Conservation (phyloP, 2,329 filamentous ascomycete species). For the Epichloe sp. region DNA sequence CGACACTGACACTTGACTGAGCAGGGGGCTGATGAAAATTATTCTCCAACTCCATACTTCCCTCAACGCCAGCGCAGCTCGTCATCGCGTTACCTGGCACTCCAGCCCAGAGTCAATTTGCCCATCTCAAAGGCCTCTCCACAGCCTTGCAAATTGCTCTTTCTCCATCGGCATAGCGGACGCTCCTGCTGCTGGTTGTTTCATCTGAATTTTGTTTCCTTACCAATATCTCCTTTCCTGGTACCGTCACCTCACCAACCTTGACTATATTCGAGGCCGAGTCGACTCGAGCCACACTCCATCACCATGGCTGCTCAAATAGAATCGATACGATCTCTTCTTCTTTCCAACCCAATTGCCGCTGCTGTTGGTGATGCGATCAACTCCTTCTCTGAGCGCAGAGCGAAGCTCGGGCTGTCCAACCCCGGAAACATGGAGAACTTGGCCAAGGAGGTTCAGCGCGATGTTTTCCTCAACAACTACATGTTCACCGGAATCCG, state of each 20-base stretch:
- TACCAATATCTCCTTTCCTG: not conserved
- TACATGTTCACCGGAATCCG: slow-evolving; percentile 93
- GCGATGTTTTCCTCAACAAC: slow-evolving; percentile 92
- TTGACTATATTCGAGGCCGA: slow-evolving; percentile 11
- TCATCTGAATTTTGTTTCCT: not conserved
- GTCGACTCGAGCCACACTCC: slow-evolving; percentile 11
- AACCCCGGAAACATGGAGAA: slow-evolving; percentile 91
- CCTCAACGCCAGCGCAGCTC: slow-evolving; percentile 14
- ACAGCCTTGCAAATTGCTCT: slow-evolving; percentile 11
- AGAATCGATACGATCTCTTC: slow-evolving; percentile 44
- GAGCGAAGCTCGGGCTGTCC: slow-evolving; percentile 73
- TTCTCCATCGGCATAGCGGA: slow-evolving; percentile 2
- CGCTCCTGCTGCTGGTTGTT: slow-evolving; percentile 1
- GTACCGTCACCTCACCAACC: not conserved
- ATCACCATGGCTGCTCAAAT: slow-evolving; percentile 38
- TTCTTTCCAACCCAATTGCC: slow-evolving; percentile 63
- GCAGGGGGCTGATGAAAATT: slow-evolving; percentile 20
- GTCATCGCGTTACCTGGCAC: slow-evolving; percentile 19
- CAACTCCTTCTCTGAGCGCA: slow-evolving; percentile 68
- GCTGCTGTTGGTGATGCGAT: slow-evolving; percentile 63
- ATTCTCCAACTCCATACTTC: slow-evolving; percentile 16
- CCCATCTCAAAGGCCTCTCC: slow-evolving; percentile 10
- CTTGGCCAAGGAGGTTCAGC: slow-evolving; percentile 82
- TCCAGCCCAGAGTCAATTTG: slow-evolving; percentile 13
- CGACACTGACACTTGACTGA: not conserved